Conservation (phyloP, 345 rosid species). For the Raphanus sativus region DNA sequence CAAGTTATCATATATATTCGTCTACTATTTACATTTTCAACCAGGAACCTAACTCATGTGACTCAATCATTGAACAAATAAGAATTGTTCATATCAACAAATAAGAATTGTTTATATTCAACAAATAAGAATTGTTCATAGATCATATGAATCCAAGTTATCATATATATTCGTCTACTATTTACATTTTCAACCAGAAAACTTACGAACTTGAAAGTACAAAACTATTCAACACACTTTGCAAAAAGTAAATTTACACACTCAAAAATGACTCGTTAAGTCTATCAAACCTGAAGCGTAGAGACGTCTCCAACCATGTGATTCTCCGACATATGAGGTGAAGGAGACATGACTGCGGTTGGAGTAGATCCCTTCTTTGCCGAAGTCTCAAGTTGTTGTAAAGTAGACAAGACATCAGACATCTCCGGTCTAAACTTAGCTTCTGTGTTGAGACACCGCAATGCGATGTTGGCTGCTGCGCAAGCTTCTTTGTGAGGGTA, state of each 20-base stretch:
- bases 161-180: background rate
- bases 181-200: background rate
- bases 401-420: conserved; percentile 48
- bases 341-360: conserved; percentile 18
- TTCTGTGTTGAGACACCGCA: conserved; percentile 48
- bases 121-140: background rate
- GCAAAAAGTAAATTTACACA: conserved; percentile 2
- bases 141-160: background rate
- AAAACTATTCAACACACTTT: conserved; percentile 14
- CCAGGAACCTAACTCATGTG: background rate
- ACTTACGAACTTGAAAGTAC: background rate
- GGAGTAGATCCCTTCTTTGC: background rate
- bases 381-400: conserved; percentile 34
- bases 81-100: background rate
- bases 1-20: background rate
- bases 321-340: conserved; percentile 8
- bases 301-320: background rate
- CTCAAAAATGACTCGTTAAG: background rate
- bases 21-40: background rate
- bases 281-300: background rate
- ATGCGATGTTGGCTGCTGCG: conserved; percentile 54
- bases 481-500: conserved; percentile 59
- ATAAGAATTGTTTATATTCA: too few relatives aligned
- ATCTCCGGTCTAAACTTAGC: conserved; percentile 62
- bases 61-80: background rate